Evolutionary conservation across 495 filamentous ascomycete genomes (phyloP).

Genomic region (Tirmania nivea): DNA sequence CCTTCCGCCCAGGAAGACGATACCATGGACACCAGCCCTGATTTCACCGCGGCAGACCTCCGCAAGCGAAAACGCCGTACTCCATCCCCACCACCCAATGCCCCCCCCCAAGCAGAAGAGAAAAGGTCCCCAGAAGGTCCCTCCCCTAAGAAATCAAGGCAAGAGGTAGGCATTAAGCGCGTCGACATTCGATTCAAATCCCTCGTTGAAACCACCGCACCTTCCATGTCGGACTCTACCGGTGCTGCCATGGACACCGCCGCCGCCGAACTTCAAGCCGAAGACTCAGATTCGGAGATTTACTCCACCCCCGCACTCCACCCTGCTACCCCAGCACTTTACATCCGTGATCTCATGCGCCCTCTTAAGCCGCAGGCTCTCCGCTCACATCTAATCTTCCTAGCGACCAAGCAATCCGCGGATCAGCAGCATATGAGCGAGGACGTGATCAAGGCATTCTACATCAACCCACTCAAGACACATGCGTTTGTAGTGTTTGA

Average conservation of each 20-base stretch:
- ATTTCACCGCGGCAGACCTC: conserved; percentile 21
- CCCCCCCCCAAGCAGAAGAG: conserved; percentile 6
- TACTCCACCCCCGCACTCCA: conserved; percentile 40
- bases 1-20: not conserved
- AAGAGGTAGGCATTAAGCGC: not conserved
- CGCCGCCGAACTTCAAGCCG: not conserved
- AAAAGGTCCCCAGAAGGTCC: no score
- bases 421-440: conserved; percentile 6
- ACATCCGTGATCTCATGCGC: conserved; percentile 80
- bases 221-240: not conserved
- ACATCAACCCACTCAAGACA: conserved; percentile 64
- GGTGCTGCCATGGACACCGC: not conserved
- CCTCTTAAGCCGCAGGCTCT: conserved; percentile 48
- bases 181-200: conserved; percentile 8
- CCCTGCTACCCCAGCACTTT: conserved; percentile 63
- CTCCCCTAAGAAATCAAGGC: not conserved
- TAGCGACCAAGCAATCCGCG: conserved; percentile 29
- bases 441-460: conserved; percentile 39
- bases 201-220: not conserved
- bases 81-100: conserved; percentile 39
- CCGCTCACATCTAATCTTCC: conserved; percentile 39
- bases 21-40: conserved; percentile 27
- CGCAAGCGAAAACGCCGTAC: conserved; percentile 58
- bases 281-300: conserved; percentile 1
- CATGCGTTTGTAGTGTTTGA: conserved; percentile 64